Base-by-base conservation (phyloP, 2,329 filamentous ascomycete species). In the Sclerotinia trifoliorum region DNA sequence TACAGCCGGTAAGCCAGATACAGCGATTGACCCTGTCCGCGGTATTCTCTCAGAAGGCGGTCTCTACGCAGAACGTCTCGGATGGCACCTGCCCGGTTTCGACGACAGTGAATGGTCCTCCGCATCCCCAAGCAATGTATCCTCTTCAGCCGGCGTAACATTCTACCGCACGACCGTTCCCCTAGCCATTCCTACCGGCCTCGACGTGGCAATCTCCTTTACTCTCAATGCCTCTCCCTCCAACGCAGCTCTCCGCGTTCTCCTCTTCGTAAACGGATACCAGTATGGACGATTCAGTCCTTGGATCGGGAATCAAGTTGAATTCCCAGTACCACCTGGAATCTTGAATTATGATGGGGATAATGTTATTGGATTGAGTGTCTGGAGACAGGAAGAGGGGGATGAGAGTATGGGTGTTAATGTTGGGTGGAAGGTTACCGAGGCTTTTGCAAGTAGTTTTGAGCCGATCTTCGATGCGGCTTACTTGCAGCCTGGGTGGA, bases 221-320 rank as follows among this genome's bases (percentile, higher is more conserved):
- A 78, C 81, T 2, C 78, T 88, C 1, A 81, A 80, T 0, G 82
- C 83, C 0, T 79, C 82, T 0, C 76, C 78, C 0, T 78, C 79
- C 3, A 69, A 58, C n/a, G 77, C 78, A n/a, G 79, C 80, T 0
- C 81, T 85, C 21, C 81, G 86, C 15, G 83, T 81, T 0, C 81
- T 87, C 71, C 76, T 89, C 3, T 89, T 85, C 65, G 82, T 88
- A 21, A 88, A 88, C 62, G 86, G 86, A 0, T 88, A 88, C 71
- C 65, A 65, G 17, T 69, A 67, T 48, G 66, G 61, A 19, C 24
- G 66, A 26, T 70, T 66, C 24, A 70, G 48, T 44, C 69, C 66
- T 3, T 61, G 49, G 61, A 69, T 70, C 48, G 64, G 67, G 1
- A 56, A 67, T n/a, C 64, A 67, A 6, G 48, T 67, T 19, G 67